These are phyloP conservation scores for Lactuca sativa DNA, from an alignment of 129 eudicot genomes.

Conservation along the genomic window DNA sequence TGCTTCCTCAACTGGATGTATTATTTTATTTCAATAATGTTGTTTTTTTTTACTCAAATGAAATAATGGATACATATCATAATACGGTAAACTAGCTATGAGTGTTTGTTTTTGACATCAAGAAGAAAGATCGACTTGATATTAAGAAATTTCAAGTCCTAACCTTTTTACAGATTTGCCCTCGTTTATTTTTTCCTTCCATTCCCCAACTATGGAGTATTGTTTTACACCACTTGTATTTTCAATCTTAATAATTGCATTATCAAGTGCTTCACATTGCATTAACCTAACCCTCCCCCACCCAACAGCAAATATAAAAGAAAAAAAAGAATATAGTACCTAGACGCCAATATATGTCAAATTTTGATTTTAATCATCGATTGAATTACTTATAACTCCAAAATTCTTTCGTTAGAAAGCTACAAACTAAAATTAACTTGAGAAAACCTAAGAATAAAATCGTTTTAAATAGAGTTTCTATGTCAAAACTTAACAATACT, in stretches of 20 bases:
- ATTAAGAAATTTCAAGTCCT: too few relatives aligned
- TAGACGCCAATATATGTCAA: neutral
- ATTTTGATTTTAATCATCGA: constrained; percentile 9
- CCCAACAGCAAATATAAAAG: too few relatives aligned
- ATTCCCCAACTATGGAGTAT: too few relatives aligned
- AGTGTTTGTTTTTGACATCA: too few relatives aligned
- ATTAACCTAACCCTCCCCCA: neutral
- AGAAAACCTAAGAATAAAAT: neutral
- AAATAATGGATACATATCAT: too few relatives aligned
- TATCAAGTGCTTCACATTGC: neutral
- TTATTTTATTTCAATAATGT: too few relatives aligned
- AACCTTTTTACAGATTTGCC: too few relatives aligned
- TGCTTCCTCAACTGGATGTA: too few relatives aligned
- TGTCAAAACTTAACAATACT: neutral
- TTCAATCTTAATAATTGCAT: neutral
- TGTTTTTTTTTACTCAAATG: too few relatives aligned
- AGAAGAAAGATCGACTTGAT: too few relatives aligned
- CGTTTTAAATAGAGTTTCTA: neutral
- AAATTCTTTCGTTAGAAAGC: neutral
- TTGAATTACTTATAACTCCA: constrained; percentile 6
- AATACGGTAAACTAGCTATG: too few relatives aligned
- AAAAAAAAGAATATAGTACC: neutral
- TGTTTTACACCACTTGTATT: neutral
- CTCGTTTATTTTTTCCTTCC: too few relatives aligned
- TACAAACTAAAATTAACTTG: neutral